phyloP scores from a whole-genome alignment of 2,329 filamentous ascomycete species.

The Chaetomiaceae sp. region DNA sequence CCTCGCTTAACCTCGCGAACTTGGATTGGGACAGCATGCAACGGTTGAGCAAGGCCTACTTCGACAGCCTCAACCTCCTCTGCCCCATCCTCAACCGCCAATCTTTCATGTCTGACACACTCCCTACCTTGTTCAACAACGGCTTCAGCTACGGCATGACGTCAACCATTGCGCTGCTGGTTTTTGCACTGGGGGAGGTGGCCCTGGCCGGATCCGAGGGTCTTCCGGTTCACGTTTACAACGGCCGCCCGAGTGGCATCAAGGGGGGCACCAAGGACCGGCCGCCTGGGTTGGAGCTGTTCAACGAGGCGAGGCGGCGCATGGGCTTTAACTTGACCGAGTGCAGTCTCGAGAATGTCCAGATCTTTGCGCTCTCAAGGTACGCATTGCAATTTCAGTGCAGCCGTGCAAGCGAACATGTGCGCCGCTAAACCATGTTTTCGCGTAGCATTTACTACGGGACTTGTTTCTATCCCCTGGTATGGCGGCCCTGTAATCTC shows the following conservation, averaged over 20 bases:
- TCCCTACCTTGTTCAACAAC: slow-evolving; percentile 40
- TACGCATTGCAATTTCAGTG: slow-evolving; percentile 28
- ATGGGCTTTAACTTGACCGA: slow-evolving; percentile 52
- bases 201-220: slow-evolving; percentile 46
- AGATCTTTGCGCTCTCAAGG: slow-evolving; percentile 52
- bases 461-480: slow-evolving; percentile 45
- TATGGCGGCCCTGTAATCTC: slow-evolving; percentile 26
- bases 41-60: slow-evolving; percentile 47
- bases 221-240: slow-evolving; percentile 37
- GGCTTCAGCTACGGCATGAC: slow-evolving; percentile 44
- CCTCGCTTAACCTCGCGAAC: slow-evolving; percentile 12
- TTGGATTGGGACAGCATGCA: slow-evolving; percentile 46
- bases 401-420: not conserved
- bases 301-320: slow-evolving; percentile 56
- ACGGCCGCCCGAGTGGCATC: slow-evolving; percentile 45
- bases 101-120: slow-evolving; percentile 42
- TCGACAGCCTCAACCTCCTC: slow-evolving; percentile 53
- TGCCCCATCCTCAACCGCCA: slow-evolving; percentile 54
- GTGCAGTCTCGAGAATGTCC: slow-evolving; percentile 52
- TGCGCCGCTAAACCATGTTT: not conserved
- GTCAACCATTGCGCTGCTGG: slow-evolving; percentile 49
- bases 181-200: slow-evolving; percentile 54
- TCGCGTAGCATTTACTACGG: slow-evolving; percentile 44
- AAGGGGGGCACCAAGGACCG: slow-evolving; percentile 42
- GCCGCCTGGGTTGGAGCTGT: slow-evolving; percentile 52